These are phyloP conservation scores for Agrocybe praecox DNA, from an alignment of 768 basidiomycete genomes.

Conservation along the genomic window DNA sequence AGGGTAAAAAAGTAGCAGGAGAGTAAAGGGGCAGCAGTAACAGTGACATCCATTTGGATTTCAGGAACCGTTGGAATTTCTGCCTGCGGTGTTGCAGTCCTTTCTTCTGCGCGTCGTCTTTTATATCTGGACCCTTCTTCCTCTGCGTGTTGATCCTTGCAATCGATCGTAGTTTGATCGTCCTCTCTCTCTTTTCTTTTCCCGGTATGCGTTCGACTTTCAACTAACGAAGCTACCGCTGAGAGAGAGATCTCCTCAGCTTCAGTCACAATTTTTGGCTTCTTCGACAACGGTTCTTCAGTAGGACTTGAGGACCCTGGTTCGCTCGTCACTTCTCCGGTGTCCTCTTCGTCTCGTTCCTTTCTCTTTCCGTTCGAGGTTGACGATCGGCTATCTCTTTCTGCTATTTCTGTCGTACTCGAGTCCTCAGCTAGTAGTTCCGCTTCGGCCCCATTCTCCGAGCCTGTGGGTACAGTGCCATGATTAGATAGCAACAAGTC, in stretches of 20 bases:
- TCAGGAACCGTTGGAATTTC: neutral
- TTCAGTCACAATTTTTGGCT: neutral
- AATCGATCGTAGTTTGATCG: too few relatives aligned
- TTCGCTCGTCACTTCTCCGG: neutral
- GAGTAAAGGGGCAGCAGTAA: neutral
- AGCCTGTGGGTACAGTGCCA: neutral
- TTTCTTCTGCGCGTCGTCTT: neutral
- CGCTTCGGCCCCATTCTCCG: neutral
- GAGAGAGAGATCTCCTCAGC: too few relatives aligned
- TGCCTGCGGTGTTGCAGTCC: neutral
- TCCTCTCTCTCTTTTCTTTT: slow-evolving; percentile 2
- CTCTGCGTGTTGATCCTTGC: neutral
- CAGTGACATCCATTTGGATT: neutral
- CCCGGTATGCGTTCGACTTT: neutral
- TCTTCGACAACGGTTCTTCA: neutral
- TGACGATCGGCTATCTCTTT: neutral
- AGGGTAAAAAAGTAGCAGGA: slow-evolving; percentile 24
- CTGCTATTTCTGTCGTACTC: neutral
- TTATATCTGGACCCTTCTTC: neutral
- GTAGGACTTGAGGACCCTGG: neutral
- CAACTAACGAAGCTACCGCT: too few relatives aligned
- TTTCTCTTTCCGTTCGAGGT: neutral
- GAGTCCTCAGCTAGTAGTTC: neutral
- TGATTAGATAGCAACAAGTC: neutral
- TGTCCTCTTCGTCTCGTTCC: neutral